Conservation (phyloP, 352 stramenopile species). For the Globisporangium cystogenes region DNA sequence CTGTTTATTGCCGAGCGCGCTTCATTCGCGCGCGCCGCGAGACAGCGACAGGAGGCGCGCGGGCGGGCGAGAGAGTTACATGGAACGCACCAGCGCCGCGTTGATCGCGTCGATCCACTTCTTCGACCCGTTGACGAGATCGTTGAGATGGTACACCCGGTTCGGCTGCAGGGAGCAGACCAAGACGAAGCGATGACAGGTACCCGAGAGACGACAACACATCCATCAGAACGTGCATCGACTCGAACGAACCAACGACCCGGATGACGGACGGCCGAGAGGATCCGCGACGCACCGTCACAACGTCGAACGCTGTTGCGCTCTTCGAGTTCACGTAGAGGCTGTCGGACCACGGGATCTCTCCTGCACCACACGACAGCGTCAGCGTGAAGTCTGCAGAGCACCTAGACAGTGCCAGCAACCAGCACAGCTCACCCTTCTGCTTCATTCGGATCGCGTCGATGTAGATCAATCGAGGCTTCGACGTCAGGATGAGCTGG, state of each 20-base stretch:
- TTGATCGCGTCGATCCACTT: constrained; percentile 90
- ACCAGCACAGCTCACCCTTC: constrained; percentile 50
- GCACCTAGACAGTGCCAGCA: too few relatives aligned
- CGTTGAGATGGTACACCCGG: constrained; percentile 84
- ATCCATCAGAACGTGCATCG: not conserved
- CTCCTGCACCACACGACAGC: constrained; percentile 20
- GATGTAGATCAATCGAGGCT: constrained; percentile 87
- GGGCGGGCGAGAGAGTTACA: constrained; percentile 25
- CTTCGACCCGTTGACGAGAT: constrained; percentile 86
- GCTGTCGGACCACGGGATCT: constrained; percentile 83
- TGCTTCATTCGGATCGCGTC: constrained; percentile 89
- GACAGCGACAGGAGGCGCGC: constrained; percentile 5
- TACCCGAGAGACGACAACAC: constrained; percentile 1
- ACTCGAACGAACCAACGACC: not conserved
- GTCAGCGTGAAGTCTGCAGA: constrained; percentile 1
- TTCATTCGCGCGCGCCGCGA: constrained; percentile 15
- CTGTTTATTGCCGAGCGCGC: constrained; percentile 13
- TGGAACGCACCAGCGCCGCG: constrained; percentile 61
- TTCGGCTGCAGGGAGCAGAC: constrained; percentile 50
- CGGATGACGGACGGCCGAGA: not conserved
- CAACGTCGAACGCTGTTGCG: constrained; percentile 78
- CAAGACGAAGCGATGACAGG: not conserved
- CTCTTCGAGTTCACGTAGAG: constrained; percentile 86
- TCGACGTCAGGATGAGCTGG: constrained; percentile 80
- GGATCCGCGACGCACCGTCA: constrained; percentile 42